Evolutionary conservation across 495 filamentous ascomycete genomes (phyloP).

Genomic region (Penicillium pancosmium): DNA sequence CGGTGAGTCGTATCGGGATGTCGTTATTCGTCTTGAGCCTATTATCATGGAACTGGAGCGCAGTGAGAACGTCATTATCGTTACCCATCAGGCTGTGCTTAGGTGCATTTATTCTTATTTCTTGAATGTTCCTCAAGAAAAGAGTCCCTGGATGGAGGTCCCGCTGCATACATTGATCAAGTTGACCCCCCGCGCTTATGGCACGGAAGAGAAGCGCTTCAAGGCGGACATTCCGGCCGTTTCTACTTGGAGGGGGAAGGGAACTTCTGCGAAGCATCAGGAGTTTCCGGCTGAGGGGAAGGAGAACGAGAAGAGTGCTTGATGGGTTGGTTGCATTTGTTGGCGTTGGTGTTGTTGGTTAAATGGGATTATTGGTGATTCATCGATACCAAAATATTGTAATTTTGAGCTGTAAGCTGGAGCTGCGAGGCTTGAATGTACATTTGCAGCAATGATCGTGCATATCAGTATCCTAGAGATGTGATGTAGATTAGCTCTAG

Average conservation of each 20-base stretch:
- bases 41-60: conserved; percentile 99
- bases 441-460: not conserved
- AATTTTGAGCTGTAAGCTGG: not conserved
- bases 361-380: not conserved
- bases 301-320: conserved; percentile 22
- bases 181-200: conserved; percentile 91
- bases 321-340: conserved; percentile 5
- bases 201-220: conserved; percentile 82
- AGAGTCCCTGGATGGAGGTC: conserved; percentile 96
- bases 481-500: not conserved
- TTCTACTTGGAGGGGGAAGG: conserved; percentile 91
- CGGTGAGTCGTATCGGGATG: conserved; percentile 95
- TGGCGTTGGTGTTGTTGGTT: not conserved
- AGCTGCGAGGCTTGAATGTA: not conserved
- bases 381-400: conserved; percentile 3
- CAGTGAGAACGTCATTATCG: conserved; percentile 94
- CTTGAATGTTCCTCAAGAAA: conserved; percentile 91
- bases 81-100: conserved; percentile 95
- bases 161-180: conserved; percentile 96
- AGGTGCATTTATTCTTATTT: conserved; percentile 98
- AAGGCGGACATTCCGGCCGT: conserved; percentile 92
- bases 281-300: conserved; percentile 37
- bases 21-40: conserved; percentile 94
- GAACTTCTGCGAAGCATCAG: conserved; percentile 79
- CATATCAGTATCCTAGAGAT: too few relatives aligned